phyloP scores from a whole-genome alignment of 257 asterid genomes.

The Linaria vulgaris region DNA sequence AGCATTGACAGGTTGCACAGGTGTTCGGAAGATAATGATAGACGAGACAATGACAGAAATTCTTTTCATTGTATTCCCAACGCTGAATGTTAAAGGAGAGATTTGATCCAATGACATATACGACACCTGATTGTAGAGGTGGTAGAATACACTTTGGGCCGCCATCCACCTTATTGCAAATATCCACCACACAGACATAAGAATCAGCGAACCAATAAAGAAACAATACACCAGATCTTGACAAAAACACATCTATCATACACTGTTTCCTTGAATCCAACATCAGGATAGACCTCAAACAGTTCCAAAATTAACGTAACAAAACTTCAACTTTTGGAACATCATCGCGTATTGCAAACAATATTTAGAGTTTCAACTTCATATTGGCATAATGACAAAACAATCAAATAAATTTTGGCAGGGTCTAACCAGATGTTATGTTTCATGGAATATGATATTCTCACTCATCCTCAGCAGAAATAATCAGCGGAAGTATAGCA shows the following conservation, averaged over 20 bases:
- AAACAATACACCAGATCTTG: conserved; percentile 12
- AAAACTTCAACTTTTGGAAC: not conserved
- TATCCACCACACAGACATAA: conserved; percentile 31
- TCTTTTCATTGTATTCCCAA: conserved; percentile 97
- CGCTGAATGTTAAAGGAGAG: conserved; percentile 91
- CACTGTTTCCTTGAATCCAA: conserved; percentile 1
- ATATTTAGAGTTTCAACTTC: not conserved
- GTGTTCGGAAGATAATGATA: conserved; percentile 88
- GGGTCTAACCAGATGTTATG: too few species aligned
- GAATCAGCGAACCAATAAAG: conserved; percentile 13
- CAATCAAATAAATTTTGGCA: not conserved
- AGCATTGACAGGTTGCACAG: conserved; percentile 88
- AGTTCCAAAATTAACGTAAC: not conserved
- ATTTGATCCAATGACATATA: conserved; percentile 97
- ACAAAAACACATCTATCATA: conserved; percentile 2
- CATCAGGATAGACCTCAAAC: conserved; percentile 2
- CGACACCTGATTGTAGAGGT: conserved; percentile 93
- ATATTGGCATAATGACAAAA: not conserved
- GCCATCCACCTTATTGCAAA: conserved; percentile 81
- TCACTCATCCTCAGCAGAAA: too few species aligned
- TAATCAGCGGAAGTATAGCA: too few species aligned
- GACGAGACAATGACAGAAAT: conserved; percentile 92
- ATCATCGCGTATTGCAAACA: not conserved
- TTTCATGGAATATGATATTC: too few species aligned
- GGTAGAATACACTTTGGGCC: conserved; percentile 92